Percentiles rank a stretch among this genome's conserved stretches.
Conservation (phyloP, 2,329 filamentous ascomycete genomes). For the Lecanicillium sp. region DNA sequence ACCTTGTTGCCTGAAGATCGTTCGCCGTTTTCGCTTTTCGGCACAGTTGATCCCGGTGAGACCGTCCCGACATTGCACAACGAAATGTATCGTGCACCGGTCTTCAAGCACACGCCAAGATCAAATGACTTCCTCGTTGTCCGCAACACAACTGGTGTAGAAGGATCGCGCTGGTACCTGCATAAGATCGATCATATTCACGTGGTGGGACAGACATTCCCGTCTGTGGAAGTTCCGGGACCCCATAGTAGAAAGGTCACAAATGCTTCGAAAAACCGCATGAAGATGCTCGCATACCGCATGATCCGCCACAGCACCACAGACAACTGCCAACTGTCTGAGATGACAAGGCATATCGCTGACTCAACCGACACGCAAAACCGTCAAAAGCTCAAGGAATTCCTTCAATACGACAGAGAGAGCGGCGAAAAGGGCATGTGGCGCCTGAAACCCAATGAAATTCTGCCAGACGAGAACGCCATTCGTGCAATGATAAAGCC, state of each 20-base stretch:
- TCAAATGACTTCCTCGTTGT: slow-evolving; percentile 81
- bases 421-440: slow-evolving; percentile 65
- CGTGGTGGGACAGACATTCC: slow-evolving; percentile 88
- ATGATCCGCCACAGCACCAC: slow-evolving; percentile 73
- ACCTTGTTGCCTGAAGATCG: slow-evolving; percentile 89
- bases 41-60: slow-evolving; percentile 85
- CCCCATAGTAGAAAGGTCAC: slow-evolving; percentile 93
- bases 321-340: slow-evolving; percentile 65
- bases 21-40: slow-evolving; percentile 93
- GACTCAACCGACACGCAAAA: slow-evolving; percentile 95
- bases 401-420: slow-evolving; percentile 84
- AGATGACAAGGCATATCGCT: slow-evolving; percentile 86
- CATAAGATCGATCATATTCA: slow-evolving; percentile 88
- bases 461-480: slow-evolving; percentile 70
- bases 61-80: slow-evolving; percentile 89
- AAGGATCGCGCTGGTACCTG: slow-evolving; percentile 75
- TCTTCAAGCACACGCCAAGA: slow-evolving; percentile 80
- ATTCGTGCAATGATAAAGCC: slow-evolving; percentile 88
- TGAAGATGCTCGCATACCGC: slow-evolving; percentile 93
- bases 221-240: slow-evolving; percentile 84
- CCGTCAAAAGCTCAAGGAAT: slow-evolving; percentile 93
- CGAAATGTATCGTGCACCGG: slow-evolving; percentile 87
- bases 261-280: slow-evolving; percentile 90
- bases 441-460: slow-evolving; percentile 68
- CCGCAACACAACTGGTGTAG: slow-evolving; percentile 69